phyloP scores from a whole-genome alignment of 768 basidiomycete species.

The Auricularia cornea region DNA sequence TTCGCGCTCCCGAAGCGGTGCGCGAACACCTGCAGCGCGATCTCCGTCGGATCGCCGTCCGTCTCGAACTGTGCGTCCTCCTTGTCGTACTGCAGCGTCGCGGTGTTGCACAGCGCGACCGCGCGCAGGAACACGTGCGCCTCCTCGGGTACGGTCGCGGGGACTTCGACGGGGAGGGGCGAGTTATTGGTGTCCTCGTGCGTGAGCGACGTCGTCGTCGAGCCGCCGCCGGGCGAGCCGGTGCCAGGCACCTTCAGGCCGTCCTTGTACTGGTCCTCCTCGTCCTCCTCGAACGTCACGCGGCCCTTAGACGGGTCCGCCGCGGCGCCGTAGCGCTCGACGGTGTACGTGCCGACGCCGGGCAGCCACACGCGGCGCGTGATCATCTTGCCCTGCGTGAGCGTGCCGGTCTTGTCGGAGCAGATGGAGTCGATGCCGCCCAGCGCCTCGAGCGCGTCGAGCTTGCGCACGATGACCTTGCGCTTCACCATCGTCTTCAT shows the following conservation, averaged over 20 bases:
- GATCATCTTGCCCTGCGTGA: conserved; percentile 40
- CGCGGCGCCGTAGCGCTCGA: background rate
- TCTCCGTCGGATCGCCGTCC: conserved; percentile 48
- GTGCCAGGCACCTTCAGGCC: conserved; percentile 27
- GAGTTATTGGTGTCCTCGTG: background rate
- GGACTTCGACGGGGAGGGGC: background rate
- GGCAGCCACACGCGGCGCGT: conserved; percentile 27
- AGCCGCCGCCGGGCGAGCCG: conserved; percentile 9
- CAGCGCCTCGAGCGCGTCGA: conserved; percentile 56
- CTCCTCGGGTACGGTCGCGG: background rate
- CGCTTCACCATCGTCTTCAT: conserved; percentile 46
- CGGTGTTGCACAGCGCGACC: conserved; percentile 32
- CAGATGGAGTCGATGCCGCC: conserved; percentile 41
- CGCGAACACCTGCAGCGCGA: conserved; percentile 47
- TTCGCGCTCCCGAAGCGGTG: conserved; percentile 35
- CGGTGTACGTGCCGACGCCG: conserved; percentile 14
- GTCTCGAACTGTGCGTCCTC: conserved; percentile 29
- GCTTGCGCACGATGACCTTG: conserved; percentile 53
- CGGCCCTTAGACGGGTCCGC: conserved; percentile 14
- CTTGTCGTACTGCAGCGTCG: conserved; percentile 22
- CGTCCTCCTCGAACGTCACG: conserved; percentile 5
- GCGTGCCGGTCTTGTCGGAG: conserved; percentile 38
- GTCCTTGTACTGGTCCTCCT: conserved; percentile 18
- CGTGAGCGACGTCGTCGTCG: background rate
- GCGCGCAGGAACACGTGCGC: conserved; percentile 26